These are phyloP conservation scores for Saksenaea oblongispora DNA, from an alignment of 371 early-diverging fungal genomes.

Conservation along the genomic window DNA sequence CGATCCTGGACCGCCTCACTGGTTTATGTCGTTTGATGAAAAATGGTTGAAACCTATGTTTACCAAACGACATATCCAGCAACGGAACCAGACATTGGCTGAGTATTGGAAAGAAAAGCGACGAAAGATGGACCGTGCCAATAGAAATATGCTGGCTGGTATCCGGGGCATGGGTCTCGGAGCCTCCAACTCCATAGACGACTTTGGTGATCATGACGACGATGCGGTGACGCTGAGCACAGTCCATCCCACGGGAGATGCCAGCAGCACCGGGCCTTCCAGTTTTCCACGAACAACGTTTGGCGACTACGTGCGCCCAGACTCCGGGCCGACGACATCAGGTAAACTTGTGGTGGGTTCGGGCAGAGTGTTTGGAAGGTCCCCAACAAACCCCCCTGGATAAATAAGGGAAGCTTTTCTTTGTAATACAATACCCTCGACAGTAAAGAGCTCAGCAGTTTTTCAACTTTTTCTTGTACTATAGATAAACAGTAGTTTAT, in stretches of 20 bases:
- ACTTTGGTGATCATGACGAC: conserved; percentile 23
- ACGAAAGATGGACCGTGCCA: conserved; percentile 50
- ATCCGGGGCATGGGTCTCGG: conserved; percentile 33
- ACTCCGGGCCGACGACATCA: background rate
- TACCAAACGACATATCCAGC: conserved; percentile 48
- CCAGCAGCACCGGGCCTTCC: background rate
- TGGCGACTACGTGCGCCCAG: background rate
- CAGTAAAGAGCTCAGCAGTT: background rate
- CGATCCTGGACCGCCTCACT: conserved; percentile 63
- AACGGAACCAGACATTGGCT: conserved; percentile 45
- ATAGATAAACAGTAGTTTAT: background rate
- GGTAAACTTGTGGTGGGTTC: conserved; percentile 28
- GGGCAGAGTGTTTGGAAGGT: conserved; percentile 51
- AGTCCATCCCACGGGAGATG: conserved; percentile 16
- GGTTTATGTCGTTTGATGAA: conserved; percentile 86
- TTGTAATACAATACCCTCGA: background rate
- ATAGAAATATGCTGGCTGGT: conserved; percentile 44
- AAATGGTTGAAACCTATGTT: conserved; percentile 81
- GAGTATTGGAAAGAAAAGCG: conserved; percentile 53
- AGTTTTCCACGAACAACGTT: background rate
- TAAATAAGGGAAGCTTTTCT: background rate
- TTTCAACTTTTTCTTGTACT: background rate
- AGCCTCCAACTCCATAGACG: background rate
- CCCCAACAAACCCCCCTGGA: conserved; percentile 26
- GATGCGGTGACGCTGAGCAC: conserved; percentile 40